Conservation (phyloP, 2,329 filamentous ascomycete species). For the Trichophyton verrucosum region DNA sequence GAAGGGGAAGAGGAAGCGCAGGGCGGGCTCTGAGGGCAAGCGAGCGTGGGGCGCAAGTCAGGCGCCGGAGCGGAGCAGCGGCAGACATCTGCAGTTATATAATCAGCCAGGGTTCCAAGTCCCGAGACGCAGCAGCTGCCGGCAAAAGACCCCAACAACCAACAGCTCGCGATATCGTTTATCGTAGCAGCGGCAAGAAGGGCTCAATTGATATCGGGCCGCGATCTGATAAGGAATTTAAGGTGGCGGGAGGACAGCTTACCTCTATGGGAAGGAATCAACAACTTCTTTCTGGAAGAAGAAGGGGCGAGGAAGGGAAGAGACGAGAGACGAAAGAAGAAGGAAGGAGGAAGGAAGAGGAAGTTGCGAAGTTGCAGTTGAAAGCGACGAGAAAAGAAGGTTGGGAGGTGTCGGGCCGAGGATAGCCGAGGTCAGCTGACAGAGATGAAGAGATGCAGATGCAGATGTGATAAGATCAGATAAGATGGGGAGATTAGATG, state of each 20-base stretch:
- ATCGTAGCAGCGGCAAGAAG: too few species aligned
- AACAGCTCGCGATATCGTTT: too few species aligned
- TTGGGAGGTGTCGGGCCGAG: not conserved
- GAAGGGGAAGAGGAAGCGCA: constrained; percentile 39
- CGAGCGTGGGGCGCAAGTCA: constrained; percentile 31
- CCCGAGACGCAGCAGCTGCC: too few species aligned
- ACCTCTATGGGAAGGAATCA: not conserved
- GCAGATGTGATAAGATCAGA: not conserved
- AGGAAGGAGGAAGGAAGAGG: constrained; percentile 24
- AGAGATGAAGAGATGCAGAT: not conserved
- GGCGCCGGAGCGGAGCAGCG: constrained; percentile 30
- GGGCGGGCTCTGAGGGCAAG: constrained; percentile 30
- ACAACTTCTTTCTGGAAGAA: too few species aligned
- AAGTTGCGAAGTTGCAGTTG: not conserved
- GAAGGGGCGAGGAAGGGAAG: too few species aligned
- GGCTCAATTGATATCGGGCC: too few species aligned
- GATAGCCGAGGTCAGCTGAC: not conserved
- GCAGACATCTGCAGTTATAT: constrained; percentile 24
- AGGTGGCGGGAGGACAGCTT: constrained; percentile 25
- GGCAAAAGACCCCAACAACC: too few species aligned
- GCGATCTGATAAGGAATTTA: constrained; percentile 7
- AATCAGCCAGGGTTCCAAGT: not conserved
- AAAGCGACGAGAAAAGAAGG: not conserved
- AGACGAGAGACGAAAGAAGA: constrained; percentile 15
- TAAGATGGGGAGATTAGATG: not conserved